Percentiles rank a stretch among this genome's conserved stretches.
These are phyloP conservation scores for Candida multigemmis DNA, from an alignment of 805 yeast species.

Conservation along the genomic window DNA sequence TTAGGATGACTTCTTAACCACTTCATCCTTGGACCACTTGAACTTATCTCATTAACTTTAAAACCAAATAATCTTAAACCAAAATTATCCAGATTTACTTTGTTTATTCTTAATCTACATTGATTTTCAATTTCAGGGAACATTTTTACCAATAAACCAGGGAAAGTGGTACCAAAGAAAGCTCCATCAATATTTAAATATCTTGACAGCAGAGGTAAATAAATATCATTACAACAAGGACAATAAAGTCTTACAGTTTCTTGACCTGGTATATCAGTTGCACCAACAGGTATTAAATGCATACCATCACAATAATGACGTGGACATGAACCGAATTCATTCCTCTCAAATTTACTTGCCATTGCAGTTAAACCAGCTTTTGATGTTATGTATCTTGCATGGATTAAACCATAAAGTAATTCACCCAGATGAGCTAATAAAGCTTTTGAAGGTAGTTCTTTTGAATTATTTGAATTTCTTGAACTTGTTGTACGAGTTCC, in stretches of 20 bases:
- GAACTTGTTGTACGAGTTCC: constrained; percentile 2
- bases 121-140: constrained; percentile 85
- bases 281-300: constrained; percentile 86
- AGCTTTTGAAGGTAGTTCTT: constrained; percentile 58
- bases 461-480: constrained; percentile 2
- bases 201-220: constrained; percentile 79
- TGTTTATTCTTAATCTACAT: constrained; percentile 44
- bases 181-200: constrained; percentile 92
- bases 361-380: constrained; percentile 82
- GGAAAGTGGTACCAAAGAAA: constrained; percentile 92
- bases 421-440: constrained; percentile 86
- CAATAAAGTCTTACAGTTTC: constrained; percentile 91
- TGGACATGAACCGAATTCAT: constrained; percentile 88
- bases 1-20: constrained; percentile 84
- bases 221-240: constrained; percentile 89
- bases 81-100: constrained; percentile 42
- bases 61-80: constrained; percentile 85
- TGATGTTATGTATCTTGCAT: constrained; percentile 82
- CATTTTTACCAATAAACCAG: constrained; percentile 84
- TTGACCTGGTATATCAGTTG: constrained; percentile 82
- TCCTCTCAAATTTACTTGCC: constrained; percentile 90
- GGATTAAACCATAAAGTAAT: constrained; percentile 85
- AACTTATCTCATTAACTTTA: constrained; percentile 61
- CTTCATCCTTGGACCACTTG: constrained; percentile 88
- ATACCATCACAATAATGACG: constrained; percentile 83